Evolutionary conservation across 495 filamentous ascomycete genomes (phyloP).

Genomic region (Penicillium arizonense): DNA sequence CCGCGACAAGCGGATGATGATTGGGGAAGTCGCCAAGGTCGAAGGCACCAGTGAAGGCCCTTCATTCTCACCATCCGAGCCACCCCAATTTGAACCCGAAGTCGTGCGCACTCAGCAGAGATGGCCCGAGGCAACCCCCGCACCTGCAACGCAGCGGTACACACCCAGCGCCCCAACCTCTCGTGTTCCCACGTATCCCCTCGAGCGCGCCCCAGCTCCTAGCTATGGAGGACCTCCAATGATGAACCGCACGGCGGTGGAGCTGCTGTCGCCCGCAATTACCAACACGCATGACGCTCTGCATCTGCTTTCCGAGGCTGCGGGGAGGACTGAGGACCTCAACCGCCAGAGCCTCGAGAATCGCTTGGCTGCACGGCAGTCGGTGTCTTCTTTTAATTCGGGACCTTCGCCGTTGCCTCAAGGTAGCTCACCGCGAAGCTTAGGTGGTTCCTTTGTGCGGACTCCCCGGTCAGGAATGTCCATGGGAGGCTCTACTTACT

Average conservation of each 20-base stretch:
- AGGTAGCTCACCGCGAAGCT: slow-evolving; percentile 37
- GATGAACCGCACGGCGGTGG: slow-evolving; percentile 54
- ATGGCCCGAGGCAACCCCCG: slow-evolving; percentile 31
- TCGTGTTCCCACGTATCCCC: slow-evolving; percentile 27
- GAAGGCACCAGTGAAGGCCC: slow-evolving; percentile 25
- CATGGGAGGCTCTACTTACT: slow-evolving; percentile 27
- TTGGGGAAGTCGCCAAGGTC: slow-evolving; percentile 39
- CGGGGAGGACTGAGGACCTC: slow-evolving; percentile 50
- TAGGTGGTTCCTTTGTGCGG: slow-evolving; percentile 36
- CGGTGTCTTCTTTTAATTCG: slow-evolving; percentile 44
- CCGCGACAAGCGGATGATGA: slow-evolving; percentile 52
- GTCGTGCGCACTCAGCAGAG: slow-evolving; percentile 24
- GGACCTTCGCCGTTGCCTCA: slow-evolving; percentile 42
- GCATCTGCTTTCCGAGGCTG: slow-evolving; percentile 59
- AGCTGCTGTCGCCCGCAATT: slow-evolving; percentile 55
- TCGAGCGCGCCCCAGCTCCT: slow-evolving; percentile 24
- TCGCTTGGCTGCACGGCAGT: slow-evolving; percentile 37
- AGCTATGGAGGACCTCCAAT: slow-evolving; percentile 44
- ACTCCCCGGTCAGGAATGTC: slow-evolving; percentile 34
- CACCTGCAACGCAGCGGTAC: slow-evolving; percentile 21
- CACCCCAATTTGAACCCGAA: slow-evolving; percentile 26
- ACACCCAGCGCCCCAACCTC: slow-evolving; percentile 25
- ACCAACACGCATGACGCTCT: slow-evolving; percentile 59
- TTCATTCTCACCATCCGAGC: slow-evolving; percentile 28
- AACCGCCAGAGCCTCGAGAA: slow-evolving; percentile 43